Evolutionary conservation across 352 stramenopile species (phyloP).

Genomic region (Phytopythium litorale): DNA sequence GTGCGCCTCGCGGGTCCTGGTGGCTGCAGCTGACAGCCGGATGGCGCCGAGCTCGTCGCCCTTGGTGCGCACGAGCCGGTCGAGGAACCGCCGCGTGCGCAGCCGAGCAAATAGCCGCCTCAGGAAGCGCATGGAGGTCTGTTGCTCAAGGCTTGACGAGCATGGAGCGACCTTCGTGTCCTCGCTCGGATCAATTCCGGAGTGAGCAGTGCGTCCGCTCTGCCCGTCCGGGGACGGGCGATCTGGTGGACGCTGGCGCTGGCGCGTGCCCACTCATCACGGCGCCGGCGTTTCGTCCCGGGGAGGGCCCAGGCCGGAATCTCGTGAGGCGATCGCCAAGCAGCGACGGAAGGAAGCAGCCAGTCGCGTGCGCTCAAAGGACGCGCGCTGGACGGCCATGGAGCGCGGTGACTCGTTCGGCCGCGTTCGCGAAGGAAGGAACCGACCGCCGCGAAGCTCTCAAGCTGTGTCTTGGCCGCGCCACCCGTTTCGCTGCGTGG

Average conservation of each 20-base stretch:
- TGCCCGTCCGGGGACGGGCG: neutral
- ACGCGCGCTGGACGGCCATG: neutral
- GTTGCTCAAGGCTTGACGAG: neutral
- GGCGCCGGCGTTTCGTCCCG: neutral
- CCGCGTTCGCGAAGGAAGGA: neutral
- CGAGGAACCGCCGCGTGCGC: constrained; percentile 5
- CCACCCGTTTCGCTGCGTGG: too few relatives aligned
- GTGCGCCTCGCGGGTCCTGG: neutral
- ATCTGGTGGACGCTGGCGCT: neutral
- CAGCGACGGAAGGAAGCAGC: neutral
- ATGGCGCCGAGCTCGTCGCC: constrained; percentile 5
- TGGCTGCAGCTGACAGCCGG: neutral
- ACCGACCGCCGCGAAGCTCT: neutral
- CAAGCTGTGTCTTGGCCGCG: too few relatives aligned
- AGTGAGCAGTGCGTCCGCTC: neutral
- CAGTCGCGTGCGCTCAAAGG: neutral
- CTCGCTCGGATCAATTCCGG: neutral
- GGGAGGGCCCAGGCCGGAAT: neutral
- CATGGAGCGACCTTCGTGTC: neutral
- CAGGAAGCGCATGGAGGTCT: constrained; percentile 5
- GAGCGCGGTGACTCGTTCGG: neutral
- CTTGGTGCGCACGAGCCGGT: constrained; percentile 7
- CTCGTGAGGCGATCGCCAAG: neutral
- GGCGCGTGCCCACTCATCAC: neutral
- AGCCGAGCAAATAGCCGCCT: neutral